Conservation (phyloP, 2,329 filamentous ascomycete genomes). For the Trichoderma sp. region DNA sequence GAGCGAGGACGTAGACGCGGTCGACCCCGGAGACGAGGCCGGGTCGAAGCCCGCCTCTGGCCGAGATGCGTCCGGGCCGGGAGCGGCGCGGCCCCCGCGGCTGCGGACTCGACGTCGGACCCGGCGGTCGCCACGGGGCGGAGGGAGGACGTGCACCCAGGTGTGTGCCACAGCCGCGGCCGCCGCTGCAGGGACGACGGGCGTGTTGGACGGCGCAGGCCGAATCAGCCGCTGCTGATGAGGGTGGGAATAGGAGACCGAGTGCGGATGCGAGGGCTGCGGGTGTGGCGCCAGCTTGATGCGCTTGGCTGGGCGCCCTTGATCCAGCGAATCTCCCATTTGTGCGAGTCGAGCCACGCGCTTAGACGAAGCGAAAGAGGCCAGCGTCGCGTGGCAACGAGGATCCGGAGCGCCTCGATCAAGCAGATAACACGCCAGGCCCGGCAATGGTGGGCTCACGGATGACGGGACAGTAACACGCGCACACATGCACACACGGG, state of each 20-base stretch:
- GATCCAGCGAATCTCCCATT: slow-evolving; percentile 30
- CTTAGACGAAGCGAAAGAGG: background rate
- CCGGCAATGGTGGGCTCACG: slow-evolving; percentile 11
- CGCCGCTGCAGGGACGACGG: background rate
- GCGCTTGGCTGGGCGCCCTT: slow-evolving; percentile 33
- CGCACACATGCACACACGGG: slow-evolving; percentile 14
- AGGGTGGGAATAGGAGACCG: background rate
- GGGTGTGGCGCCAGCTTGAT: slow-evolving; percentile 30
- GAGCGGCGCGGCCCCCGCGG: background rate
- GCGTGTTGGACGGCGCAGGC: background rate
- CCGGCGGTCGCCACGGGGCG: slow-evolving; percentile 4
- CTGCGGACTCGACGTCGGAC: background rate
- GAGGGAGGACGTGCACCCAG: background rate
- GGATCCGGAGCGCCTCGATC: background rate
- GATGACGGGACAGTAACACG: slow-evolving; percentile 4
- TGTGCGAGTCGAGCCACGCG: slow-evolving; percentile 12
- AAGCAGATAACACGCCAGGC: slow-evolving; percentile 8
- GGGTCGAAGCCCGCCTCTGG: background rate
- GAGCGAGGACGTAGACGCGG: background rate
- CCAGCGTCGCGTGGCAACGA: slow-evolving; percentile 10
- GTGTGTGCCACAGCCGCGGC: background rate
- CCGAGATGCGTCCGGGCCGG: slow-evolving; percentile 25
- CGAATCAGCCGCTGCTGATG: slow-evolving; percentile 3
- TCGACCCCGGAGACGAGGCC: slow-evolving; percentile 8
- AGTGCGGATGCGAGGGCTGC: background rate